Evolutionary conservation across 331 rosid species (phyloP).

Genomic region (Quercus phellos): DNA sequence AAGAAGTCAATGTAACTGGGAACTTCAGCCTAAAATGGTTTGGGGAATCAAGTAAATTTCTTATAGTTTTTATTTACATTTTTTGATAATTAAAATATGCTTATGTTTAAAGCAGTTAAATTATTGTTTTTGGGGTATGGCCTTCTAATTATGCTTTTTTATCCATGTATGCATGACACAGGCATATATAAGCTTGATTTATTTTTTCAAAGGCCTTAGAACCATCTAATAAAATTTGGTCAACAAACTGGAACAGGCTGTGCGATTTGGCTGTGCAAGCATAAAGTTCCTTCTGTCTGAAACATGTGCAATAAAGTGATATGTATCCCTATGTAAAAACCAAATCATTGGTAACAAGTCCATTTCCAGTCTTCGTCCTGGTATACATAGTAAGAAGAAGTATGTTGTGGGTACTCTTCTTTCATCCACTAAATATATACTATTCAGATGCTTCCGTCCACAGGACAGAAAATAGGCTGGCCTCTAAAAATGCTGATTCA

Average conservation of each 20-base stretch:
- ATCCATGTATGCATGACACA: neutral
- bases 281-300: neutral
- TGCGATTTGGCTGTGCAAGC: neutral
- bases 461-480: neutral
- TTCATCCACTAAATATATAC: neutral
- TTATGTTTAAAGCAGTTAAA: too few relatives aligned
- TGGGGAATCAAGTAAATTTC: neutral
- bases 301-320: neutral
- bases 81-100: too few relatives aligned
- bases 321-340: too few relatives aligned
- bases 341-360: too few relatives aligned
- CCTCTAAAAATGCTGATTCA: neutral
- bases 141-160: neutral
- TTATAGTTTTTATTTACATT: too few relatives aligned
- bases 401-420: too few relatives aligned
- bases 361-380: too few relatives aligned
- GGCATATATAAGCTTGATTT: neutral
- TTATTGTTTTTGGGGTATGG: too few relatives aligned
- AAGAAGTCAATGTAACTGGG: conserved; percentile 22
- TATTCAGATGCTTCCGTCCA: neutral
- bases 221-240: neutral
- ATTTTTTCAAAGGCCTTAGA: neutral
- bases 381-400: too few relatives aligned
- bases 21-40: neutral
- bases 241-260: neutral